Conservation (phyloP, 768 basidiomycete genomes). For the Naematelia encephala region DNA sequence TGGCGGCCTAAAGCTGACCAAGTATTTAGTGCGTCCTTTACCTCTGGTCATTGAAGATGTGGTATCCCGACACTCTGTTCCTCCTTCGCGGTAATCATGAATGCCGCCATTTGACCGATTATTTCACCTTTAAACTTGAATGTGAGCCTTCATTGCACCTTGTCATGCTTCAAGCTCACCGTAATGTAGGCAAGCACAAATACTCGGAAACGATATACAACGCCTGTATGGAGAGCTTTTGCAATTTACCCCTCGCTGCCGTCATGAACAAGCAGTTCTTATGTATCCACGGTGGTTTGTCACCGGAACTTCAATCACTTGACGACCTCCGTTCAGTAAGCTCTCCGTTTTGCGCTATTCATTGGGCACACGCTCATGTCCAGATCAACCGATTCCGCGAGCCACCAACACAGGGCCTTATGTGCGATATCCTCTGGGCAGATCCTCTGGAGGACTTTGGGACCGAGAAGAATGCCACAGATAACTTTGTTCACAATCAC, state of each 20-base stretch:
- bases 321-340: slow-evolving; percentile 86
- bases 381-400: slow-evolving; percentile 98
- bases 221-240: slow-evolving; percentile 97
- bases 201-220: slow-evolving; percentile 96
- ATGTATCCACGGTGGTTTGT: slow-evolving; percentile 95
- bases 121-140: slow-evolving; percentile 98
- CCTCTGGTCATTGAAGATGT: slow-evolving; percentile 97
- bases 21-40: slow-evolving; percentile 81
- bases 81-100: slow-evolving; percentile 97
- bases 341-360: slow-evolving; percentile 18
- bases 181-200: slow-evolving; percentile 83
- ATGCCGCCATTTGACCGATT: slow-evolving; percentile 96
- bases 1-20: slow-evolving; percentile 1
- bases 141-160: slow-evolving; percentile 58
- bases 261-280: slow-evolving; percentile 99
- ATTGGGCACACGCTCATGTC: background rate
- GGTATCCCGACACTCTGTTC: slow-evolving; percentile 97
- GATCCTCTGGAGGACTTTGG: slow-evolving; percentile 98
- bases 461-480: slow-evolving; percentile 74
- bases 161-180: background rate
- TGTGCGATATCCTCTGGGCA: slow-evolving; percentile 99
- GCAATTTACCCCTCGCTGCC: slow-evolving; percentile 87
- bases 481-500: slow-evolving; percentile 91
- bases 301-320: slow-evolving; percentile 89
- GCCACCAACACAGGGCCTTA: slow-evolving; percentile 92